phyloP scores from a whole-genome alignment of 495 filamentous ascomycete genomes.

The Podospora australis region DNA sequence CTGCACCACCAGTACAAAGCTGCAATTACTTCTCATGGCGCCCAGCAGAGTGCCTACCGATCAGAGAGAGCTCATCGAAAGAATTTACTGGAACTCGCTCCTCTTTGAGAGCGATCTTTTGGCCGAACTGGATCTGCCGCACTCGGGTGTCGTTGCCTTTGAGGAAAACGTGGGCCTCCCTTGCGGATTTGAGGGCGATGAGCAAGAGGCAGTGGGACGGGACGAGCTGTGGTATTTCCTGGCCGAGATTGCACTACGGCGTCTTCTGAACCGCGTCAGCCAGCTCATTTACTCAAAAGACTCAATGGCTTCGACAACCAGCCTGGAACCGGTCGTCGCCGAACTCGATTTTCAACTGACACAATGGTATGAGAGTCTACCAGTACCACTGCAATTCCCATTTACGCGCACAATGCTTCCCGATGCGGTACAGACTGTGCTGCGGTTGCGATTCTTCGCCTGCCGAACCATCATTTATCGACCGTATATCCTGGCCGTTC shows the following conservation, averaged over 20 bases:
- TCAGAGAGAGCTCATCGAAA: conserved; percentile 63
- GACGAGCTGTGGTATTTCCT: conserved; percentile 83
- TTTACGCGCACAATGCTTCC: conserved; percentile 56
- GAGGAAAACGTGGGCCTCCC: conserved; percentile 76
- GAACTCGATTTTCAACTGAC: conserved; percentile 77
- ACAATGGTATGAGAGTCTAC: conserved; percentile 78
- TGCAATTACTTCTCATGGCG: conserved; percentile 68
- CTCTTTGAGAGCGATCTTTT: conserved; percentile 77
- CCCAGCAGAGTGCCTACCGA: conserved; percentile 61
- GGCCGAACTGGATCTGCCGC: conserved; percentile 73
- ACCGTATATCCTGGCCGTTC: conserved; percentile 72
- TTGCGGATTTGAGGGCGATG: conserved; percentile 65
- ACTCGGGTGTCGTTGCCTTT: conserved; percentile 73
- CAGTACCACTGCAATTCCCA: conserved; percentile 67
- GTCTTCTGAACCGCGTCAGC: conserved; percentile 71
- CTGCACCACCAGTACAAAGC: conserved; percentile 70
- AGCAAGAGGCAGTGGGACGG: conserved; percentile 55
- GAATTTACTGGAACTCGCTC: conserved; percentile 78
- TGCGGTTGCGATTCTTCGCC: conserved; percentile 72
- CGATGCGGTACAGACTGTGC: conserved; percentile 71
- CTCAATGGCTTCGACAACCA: conserved; percentile 58
- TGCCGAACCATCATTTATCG: conserved; percentile 81
- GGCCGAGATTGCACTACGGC: conserved; percentile 70
- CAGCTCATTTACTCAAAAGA: conserved; percentile 76
- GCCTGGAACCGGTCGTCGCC: conserved; percentile 66